These are phyloP conservation scores for Akanthomyces uredinophilus DNA, from an alignment of 2,329 filamentous ascomycete genomes.

Conservation along the genomic window DNA sequence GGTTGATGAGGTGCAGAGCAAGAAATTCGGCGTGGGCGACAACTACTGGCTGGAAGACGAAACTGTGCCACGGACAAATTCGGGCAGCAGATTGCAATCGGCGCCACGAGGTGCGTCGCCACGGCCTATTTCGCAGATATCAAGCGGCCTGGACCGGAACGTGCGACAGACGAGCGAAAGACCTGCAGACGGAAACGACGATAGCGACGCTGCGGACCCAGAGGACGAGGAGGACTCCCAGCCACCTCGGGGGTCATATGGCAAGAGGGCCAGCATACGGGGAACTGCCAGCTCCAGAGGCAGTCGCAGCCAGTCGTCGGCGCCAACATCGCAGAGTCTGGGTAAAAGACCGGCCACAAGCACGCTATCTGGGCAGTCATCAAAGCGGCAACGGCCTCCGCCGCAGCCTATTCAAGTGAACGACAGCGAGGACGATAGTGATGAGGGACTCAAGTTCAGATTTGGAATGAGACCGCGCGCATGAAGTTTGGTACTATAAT, in stretches of 20 bases:
- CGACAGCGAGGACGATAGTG: conserved; percentile 45
- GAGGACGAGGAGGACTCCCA: conserved; percentile 14
- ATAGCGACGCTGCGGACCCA: conserved; percentile 20
- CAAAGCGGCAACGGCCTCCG: conserved; percentile 20
- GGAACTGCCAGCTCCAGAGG: conserved; percentile 5
- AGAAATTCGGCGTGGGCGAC: conserved; percentile 69
- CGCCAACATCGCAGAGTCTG: conserved; percentile 21
- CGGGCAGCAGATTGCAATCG: conserved; percentile 6
- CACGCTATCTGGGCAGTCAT: conserved; percentile 25
- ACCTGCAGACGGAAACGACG: conserved; percentile 17
- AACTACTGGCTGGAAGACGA: conserved; percentile 67
- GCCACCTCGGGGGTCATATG: conserved; percentile 4
- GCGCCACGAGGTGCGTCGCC: conserved; percentile 4
- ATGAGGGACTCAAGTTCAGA: conserved; percentile 52
- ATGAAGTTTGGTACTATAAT: background rate
- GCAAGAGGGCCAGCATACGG: background rate
- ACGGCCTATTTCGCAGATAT: conserved; percentile 3
- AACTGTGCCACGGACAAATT: conserved; percentile 17
- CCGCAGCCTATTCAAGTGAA: conserved; percentile 31
- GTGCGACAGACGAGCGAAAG: background rate
- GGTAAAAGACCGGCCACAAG: conserved; percentile 32
- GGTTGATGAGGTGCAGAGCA: conserved; percentile 65
- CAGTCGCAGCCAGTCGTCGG: conserved; percentile 14
- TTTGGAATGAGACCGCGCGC: conserved; percentile 43
- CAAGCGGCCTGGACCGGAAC: background rate